phyloP scores from a whole-genome alignment of 495 filamentous ascomycete species.

The Podospora comata region DNA sequence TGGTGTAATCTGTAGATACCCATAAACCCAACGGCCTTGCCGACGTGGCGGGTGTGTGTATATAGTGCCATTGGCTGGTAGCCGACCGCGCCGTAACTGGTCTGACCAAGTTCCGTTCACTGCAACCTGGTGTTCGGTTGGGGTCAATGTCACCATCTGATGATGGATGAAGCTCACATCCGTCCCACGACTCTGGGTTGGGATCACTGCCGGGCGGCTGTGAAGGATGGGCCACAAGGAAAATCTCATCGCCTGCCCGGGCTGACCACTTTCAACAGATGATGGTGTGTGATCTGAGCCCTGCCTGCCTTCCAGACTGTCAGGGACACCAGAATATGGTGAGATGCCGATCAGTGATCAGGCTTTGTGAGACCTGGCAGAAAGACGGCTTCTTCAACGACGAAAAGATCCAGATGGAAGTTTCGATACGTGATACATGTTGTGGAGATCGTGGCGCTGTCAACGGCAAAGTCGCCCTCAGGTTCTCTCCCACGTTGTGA shows the following conservation, averaged over 20 bases:
- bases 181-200: constrained; percentile 7
- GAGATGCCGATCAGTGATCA: neutral
- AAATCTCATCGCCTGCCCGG: neutral
- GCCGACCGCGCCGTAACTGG: constrained; percentile 10
- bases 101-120: neutral
- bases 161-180: neutral
- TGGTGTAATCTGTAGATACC: neutral
- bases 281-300: neutral
- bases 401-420: neutral
- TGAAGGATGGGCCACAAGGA: neutral
- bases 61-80: constrained; percentile 11
- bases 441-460: neutral
- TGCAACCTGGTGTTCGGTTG: neutral
- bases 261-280: neutral
- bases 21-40: constrained; percentile 4
- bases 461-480: neutral
- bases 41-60: constrained; percentile 1
- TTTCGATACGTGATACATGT: neutral
- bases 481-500: neutral
- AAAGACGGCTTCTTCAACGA: neutral
- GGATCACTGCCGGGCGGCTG: neutral
- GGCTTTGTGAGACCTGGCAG: neutral
- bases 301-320: neutral
- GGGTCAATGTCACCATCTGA: constrained; percentile 13
- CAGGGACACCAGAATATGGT: neutral